phyloP scores from a whole-genome alignment of 116 monocot species.

The Cymodocea nodosa region DNA sequence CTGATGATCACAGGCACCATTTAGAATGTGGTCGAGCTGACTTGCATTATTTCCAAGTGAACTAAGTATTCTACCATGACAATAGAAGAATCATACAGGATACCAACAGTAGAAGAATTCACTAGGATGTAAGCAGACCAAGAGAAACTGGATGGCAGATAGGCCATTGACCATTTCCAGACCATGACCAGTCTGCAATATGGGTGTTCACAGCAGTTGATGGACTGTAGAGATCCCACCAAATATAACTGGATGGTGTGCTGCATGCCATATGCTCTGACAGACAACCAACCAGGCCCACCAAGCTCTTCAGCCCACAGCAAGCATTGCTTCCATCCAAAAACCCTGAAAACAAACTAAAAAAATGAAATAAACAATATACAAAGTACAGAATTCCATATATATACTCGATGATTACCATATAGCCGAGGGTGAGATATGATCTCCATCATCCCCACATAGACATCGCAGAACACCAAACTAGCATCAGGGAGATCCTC shows the following conservation, averaged over 20 bases:
- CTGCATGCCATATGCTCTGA: constrained; percentile 28
- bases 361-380: not conserved
- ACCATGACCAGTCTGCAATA: constrained; percentile 29
- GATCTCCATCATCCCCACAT: constrained; percentile 38
- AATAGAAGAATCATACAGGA: no score
- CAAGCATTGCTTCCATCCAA: constrained; percentile 30
- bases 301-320: constrained; percentile 22
- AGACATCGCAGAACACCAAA: constrained; percentile 45
- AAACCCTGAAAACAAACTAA: constrained; percentile 18
- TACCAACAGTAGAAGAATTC: no score
- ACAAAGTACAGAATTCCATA: not conserved
- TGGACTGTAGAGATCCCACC: constrained; percentile 29
- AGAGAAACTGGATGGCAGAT: constrained; percentile 11
- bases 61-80: no score
- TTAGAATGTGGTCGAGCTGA: no score
- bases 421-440: constrained; percentile 25
- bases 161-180: constrained; percentile 1
- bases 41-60: no score
- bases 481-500: constrained; percentile 14
- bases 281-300: constrained; percentile 28
- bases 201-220: constrained; percentile 12
- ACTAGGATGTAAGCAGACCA: not conserved
- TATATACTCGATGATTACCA: constrained; percentile 10
- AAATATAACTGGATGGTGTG: constrained; percentile 22
- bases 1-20: no score